Evolutionary conservation across 257 asterid genomes (phyloP), one percentile per base, ranked within the genome.

Genomic region (Ophiorrhiza pumila): DNA sequence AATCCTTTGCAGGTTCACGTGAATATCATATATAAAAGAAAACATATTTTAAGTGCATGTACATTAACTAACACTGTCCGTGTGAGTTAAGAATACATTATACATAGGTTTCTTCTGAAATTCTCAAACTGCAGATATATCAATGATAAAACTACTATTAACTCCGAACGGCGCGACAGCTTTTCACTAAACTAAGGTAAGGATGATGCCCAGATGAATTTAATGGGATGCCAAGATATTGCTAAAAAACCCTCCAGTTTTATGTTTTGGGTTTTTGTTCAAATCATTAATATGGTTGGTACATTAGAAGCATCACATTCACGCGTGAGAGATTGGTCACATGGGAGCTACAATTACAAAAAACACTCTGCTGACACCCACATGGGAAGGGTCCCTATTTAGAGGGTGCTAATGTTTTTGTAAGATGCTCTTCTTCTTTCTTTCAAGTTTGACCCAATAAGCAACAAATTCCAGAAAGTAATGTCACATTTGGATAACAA

Each of bases 271-370:
- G 3, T 3, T 37, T 37, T 37, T 37, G 42, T 37, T 6, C 7
- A 37, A n/a, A n/a, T n/a, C n/a, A 74, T 22, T 32, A 67, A 34
- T 22, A 41, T 22, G 55, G 69, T 56, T 45, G 60, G 47, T 57
- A 29, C 25, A 20, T 34, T 42, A 34, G n/a, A n/a, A n/a, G n/a
- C 27, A 66, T 57, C 62, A 74, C n/a, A n/a, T n/a, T 57, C 70
- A 67, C 68, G 69, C 73, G 65, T 57, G 78, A 57, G 78, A 57
- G 74, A 57, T 4, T 31, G 63, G 41, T 57, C 73, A 67, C 79
- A 75, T 73, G 70, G 77, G 64, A 25, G 27, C n/a, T 25, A n/a
- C 42, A 66, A 18, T 35, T n/a, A 66, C 68, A 56, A 25, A 56
- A 25, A 39, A 25, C 37, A 75, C 29, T 31, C 5, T 43, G 17